These are phyloP conservation scores for Alternaria triticimaculans DNA, from an alignment of 2,329 filamentous ascomycete genomes.

Conservation along the genomic window DNA sequence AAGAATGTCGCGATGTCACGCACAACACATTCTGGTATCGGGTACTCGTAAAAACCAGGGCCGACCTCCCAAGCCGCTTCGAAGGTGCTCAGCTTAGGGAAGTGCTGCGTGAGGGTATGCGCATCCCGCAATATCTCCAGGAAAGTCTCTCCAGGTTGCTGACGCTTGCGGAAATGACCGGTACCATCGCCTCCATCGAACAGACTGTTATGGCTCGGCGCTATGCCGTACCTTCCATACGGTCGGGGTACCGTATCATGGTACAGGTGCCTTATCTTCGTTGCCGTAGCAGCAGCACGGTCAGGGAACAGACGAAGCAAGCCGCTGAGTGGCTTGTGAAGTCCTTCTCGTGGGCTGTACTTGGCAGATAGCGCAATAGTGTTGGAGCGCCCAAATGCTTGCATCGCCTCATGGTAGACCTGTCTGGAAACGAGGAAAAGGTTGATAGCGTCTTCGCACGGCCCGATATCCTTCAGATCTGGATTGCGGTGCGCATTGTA, in stretches of 20 bases:
- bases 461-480: not conserved
- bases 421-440: constrained; percentile 23
- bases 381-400: constrained; percentile 23
- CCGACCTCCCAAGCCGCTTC: constrained; percentile 12
- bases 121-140: constrained; percentile 19
- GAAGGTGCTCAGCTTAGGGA: constrained; percentile 19
- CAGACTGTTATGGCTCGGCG: not conserved
- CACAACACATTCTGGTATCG: not conserved
- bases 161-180: not conserved
- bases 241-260: not conserved
- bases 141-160: constrained; percentile 5
- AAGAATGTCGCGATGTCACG: not conserved
- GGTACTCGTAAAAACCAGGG: not conserved
- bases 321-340: constrained; percentile 2
- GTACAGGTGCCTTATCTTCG: not conserved
- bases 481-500: constrained; percentile 2
- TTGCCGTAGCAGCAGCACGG: constrained; percentile 5
- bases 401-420: constrained; percentile 27
- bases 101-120: constrained; percentile 10
- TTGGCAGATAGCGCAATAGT: constrained; percentile 6
- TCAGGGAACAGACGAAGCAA: constrained; percentile 25
- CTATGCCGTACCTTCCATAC: not conserved
- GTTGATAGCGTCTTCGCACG: constrained; percentile 7
- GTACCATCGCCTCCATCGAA: not conserved
- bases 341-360: not conserved